Percentiles rank a stretch among this genome's conserved stretches.
Conservation (phyloP, 257 asterid species). For the Verbena officinalis region DNA sequence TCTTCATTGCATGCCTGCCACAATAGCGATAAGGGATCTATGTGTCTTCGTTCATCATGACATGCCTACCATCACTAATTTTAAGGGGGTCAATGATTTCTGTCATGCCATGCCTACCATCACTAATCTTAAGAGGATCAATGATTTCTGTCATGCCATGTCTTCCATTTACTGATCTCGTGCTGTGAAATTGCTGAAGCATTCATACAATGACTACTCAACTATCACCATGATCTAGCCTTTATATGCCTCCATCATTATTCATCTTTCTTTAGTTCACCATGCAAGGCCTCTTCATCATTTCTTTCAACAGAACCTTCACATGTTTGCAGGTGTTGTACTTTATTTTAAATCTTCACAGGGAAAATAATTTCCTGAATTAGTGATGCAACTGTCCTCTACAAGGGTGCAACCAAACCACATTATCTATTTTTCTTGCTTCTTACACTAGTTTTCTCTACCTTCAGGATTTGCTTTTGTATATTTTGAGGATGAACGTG, state of each 20-base stretch:
- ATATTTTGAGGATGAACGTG: constrained; percentile 87
- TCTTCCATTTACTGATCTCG: constrained; percentile 65
- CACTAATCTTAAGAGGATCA: constrained; percentile 64
- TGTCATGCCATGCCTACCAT: constrained; percentile 76
- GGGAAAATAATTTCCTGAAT: constrained; percentile 47
- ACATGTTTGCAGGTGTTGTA: constrained; percentile 92
- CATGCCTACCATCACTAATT: constrained; percentile 58
- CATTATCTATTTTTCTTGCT: neutral
- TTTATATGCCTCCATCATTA: constrained; percentile 63
- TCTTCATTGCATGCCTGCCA: constrained; percentile 43
- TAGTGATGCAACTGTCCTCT: constrained; percentile 33
- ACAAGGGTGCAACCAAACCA: constrained; percentile 22
- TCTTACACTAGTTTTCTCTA: constrained; percentile 31
- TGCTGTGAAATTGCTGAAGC: constrained; percentile 89
- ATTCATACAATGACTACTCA: constrained; percentile 73
- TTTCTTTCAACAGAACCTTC: constrained; percentile 80
- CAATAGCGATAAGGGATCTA: constrained; percentile 41
- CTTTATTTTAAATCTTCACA: constrained; percentile 39
- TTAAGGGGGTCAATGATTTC: constrained; percentile 68
- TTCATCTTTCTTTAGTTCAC: constrained; percentile 67
- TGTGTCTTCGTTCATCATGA: constrained; percentile 71
- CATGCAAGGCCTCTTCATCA: constrained; percentile 87
- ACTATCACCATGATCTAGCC: constrained; percentile 58
- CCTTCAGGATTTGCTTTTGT: constrained; percentile 86
- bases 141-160: constrained; percentile 81